Conservation (phyloP, 176 grass and related monocot species). For the Hyparrhenia diplandra region DNA sequence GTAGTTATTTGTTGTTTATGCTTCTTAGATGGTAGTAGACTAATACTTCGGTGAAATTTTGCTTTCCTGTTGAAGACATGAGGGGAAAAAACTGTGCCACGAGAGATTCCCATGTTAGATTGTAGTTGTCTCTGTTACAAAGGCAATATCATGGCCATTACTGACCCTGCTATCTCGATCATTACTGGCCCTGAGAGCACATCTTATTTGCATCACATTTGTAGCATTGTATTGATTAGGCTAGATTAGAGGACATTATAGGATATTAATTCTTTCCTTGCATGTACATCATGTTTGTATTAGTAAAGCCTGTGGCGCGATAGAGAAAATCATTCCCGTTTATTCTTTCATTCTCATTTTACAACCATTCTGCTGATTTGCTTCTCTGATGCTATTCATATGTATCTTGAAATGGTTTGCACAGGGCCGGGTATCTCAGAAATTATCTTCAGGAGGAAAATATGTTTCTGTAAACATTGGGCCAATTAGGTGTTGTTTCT, state of each 20-base stretch:
- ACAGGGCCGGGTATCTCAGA: slow-evolving; percentile 74
- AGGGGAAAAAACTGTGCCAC: background rate
- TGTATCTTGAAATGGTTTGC: slow-evolving; percentile 21
- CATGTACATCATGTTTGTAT: background rate
- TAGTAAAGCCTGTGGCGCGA: background rate
- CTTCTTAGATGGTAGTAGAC: background rate
- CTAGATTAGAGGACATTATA: background rate
- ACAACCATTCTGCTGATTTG: background rate
- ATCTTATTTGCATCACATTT: background rate
- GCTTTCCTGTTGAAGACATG: background rate
- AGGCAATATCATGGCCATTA: background rate
- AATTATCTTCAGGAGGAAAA: slow-evolving; percentile 77
- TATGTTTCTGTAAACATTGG: slow-evolving; percentile 96
- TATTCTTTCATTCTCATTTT: background rate
- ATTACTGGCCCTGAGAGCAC: background rate
- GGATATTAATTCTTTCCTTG: background rate
- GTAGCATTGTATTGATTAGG: background rate
- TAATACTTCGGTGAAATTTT: background rate
- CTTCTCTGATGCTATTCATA: background rate
- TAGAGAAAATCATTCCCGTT: background rate
- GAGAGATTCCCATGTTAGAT: background rate
- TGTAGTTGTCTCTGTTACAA: background rate
- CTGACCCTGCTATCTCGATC: background rate
- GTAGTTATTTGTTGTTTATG: background rate
- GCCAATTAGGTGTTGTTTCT: slow-evolving; percentile 79